Evolutionary conservation across 495 filamentous ascomycete genomes (phyloP), one percentile per base, ranked within the genome.

Genomic region (Patellaria atrata): DNA sequence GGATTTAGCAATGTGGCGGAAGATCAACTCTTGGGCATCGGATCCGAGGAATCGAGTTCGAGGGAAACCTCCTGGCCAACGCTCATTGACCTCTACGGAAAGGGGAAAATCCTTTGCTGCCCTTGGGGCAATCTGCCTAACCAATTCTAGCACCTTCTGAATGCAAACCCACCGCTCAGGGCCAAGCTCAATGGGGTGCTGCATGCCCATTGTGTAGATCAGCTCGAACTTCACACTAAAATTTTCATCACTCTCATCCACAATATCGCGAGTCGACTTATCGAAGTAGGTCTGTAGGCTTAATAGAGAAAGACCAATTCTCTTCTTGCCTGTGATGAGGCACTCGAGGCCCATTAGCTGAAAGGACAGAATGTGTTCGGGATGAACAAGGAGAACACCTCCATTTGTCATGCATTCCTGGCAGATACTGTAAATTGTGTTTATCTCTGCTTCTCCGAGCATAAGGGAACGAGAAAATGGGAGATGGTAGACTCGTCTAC

Each of bases 301-400:
- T 1, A 53, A 25, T 14, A 58, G 30, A 11, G 30, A 25, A 6
- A 16, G 9, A 7, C 36, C 51, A 17, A 46, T 1, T 17, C 10
- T 19, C 37, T 45, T 4, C 41, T 50, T 5, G 23, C 47, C 19
- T 57, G 50, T 18, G 2, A 44, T 26, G 3, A 60, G 45, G 19
- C 49, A 48, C 33, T 84, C 74, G 1, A 77, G 48, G 0, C 68
- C 75, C 60, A 74, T 73, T 8, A 84, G 54, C 43, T 73, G 63
- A 43, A 82, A 73, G 0, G 78, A 83, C 0, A 82, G 61, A 0
- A 81, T 51, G 37, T 84, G 77, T 47, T 84, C 79, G 0, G 79
- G 79, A 16, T 77, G 67, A 1, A 68, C 51, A 0, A 82, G 41
- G 5, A 82, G 55, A 22, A 80, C 54, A 0, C 68, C 73, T 3